Conservation (phyloP, 306 rosid species). For the Malus sieversii region DNA sequence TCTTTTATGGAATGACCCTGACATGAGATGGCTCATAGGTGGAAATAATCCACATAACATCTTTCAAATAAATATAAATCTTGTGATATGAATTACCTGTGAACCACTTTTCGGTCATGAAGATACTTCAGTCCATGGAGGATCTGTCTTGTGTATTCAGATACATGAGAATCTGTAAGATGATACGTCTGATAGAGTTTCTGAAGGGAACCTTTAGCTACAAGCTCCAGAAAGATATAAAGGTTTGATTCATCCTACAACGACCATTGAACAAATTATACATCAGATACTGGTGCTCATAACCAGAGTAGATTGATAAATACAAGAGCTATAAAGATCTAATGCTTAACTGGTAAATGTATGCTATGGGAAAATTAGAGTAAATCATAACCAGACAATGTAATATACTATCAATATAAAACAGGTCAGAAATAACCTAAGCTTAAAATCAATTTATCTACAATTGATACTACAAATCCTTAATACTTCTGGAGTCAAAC, state of each 20-base stretch:
- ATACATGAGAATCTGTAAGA: conserved; percentile 77
- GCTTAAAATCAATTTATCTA: not conserved
- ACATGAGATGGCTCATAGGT: not conserved
- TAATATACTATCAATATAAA: not conserved
- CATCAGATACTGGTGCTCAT: not conserved
- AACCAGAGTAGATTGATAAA: not conserved
- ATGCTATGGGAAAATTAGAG: not conserved
- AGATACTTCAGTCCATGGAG: conserved; percentile 87
- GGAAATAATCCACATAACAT: not conserved
- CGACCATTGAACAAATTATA: conserved; percentile 19
- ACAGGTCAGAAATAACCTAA: not conserved
- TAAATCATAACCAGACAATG: not conserved
- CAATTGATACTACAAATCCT: not conserved
- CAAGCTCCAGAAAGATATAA: conserved; percentile 82
- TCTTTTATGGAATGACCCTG: not conserved
- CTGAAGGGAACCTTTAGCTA: conserved; percentile 81
- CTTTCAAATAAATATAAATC: not conserved
- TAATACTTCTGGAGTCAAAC: not conserved
- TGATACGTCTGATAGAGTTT: conserved; percentile 49
- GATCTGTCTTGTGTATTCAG: conserved; percentile 85
- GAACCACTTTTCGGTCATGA: conserved; percentile 78
- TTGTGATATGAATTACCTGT: conserved; percentile 55
- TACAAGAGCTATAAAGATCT: not conserved
- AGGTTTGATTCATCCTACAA: conserved; percentile 76
- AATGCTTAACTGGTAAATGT: not conserved